Conservation (phyloP, 2,329 filamentous ascomycete species). For the Rhynchosporium graminicola region DNA sequence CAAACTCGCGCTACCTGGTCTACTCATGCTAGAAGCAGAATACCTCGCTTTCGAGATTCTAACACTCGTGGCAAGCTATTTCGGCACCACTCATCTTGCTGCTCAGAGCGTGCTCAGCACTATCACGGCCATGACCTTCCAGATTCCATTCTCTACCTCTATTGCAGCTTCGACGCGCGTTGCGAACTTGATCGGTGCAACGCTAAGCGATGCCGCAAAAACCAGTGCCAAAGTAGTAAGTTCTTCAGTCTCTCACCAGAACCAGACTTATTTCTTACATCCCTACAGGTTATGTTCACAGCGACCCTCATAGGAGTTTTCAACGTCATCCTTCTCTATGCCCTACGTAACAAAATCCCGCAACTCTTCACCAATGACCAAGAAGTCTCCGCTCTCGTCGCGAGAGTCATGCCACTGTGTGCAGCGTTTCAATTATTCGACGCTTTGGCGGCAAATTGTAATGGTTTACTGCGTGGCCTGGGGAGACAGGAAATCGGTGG, state of each 20-base stretch:
- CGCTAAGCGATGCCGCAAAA: slow-evolving; percentile 76
- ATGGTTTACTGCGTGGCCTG: slow-evolving; percentile 82
- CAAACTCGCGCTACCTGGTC: slow-evolving; percentile 79
- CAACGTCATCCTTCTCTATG: slow-evolving; percentile 71
- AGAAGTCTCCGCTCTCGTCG: slow-evolving; percentile 68
- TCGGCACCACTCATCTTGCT: slow-evolving; percentile 77
- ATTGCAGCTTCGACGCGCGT: slow-evolving; percentile 87
- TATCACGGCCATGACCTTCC: slow-evolving; percentile 78
- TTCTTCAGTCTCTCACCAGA: slow-evolving; percentile 7
- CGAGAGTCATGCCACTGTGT: slow-evolving; percentile 73
- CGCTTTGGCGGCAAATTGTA: slow-evolving; percentile 73
- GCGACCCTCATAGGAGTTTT: slow-evolving; percentile 73
- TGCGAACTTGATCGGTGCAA: slow-evolving; percentile 89
- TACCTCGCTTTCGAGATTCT: slow-evolving; percentile 91
- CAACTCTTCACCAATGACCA: slow-evolving; percentile 74
- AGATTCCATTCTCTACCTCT: slow-evolving; percentile 88
- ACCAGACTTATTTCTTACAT: slow-evolving; percentile 20
- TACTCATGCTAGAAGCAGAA: slow-evolving; percentile 93
- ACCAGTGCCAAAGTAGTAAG: slow-evolving; percentile 70
- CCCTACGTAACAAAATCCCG: slow-evolving; percentile 72
- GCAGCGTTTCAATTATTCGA: slow-evolving; percentile 92
- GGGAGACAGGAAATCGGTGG: slow-evolving; percentile 89
- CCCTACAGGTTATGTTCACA: slow-evolving; percentile 55
- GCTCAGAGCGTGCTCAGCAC: slow-evolving; percentile 86
- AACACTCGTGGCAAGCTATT: slow-evolving; percentile 77